Conservation (phyloP, 805 yeast genomes). For the Kuraishia ogatae region DNA sequence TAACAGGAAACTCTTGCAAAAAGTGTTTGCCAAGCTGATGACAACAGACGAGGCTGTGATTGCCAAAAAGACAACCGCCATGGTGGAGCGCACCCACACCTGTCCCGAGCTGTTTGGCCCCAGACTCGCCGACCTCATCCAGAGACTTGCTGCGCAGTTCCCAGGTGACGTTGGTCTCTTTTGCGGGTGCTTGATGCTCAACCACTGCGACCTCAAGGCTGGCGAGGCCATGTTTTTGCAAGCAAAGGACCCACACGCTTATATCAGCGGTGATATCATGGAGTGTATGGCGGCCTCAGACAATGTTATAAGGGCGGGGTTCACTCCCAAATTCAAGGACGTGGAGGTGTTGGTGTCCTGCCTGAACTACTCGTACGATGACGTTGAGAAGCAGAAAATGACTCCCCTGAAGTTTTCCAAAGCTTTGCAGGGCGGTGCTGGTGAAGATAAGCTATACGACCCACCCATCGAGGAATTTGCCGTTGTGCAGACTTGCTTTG, state of each 20-base stretch:
- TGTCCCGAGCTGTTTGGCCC: constrained; percentile 51
- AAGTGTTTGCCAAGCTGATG: constrained; percentile 80
- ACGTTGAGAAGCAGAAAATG: constrained; percentile 93
- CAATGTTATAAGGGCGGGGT: constrained; percentile 96
- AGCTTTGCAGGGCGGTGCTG: constrained; percentile 47
- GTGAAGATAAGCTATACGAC: constrained; percentile 62
- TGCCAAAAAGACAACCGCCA: constrained; percentile 44
- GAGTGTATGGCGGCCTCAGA: constrained; percentile 99
- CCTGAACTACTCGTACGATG: constrained; percentile 84
- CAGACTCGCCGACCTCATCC: constrained; percentile 63
- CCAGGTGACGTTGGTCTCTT: constrained; percentile 92
- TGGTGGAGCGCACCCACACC: constrained; percentile 55
- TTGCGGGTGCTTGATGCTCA: constrained; percentile 89
- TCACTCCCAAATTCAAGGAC: constrained; percentile 98
- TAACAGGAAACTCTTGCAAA: constrained; percentile 62
- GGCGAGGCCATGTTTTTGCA: constrained; percentile 97
- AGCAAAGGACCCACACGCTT: constrained; percentile 98
- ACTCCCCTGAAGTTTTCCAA: constrained; percentile 48
- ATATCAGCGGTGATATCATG: constrained; percentile 92
- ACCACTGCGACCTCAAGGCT: constrained; percentile 70
- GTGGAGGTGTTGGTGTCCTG: constrained; percentile 81
- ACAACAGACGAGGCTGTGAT: constrained; percentile 59
- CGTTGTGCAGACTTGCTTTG: constrained; percentile 75
- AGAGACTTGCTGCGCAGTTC: constrained; percentile 77
- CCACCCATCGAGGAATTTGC: constrained; percentile 98